phyloP scores from a whole-genome alignment of 2,329 filamentous ascomycete genomes.

The Plenodomus lindquistii region DNA sequence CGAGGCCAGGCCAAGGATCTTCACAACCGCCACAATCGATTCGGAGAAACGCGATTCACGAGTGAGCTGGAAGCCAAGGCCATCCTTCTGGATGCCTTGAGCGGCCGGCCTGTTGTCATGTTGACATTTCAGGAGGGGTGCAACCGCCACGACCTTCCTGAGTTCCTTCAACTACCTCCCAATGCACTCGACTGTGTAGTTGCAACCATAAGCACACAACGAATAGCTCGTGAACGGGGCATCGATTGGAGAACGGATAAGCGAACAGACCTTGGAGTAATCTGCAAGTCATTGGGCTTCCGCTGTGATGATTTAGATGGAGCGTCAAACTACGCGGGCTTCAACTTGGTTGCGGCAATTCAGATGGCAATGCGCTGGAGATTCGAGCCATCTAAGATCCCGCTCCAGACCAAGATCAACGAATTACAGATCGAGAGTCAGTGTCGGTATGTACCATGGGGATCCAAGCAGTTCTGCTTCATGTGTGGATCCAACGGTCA shows the following conservation, averaged over 20 bases:
- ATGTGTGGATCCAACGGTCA: background rate
- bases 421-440: background rate
- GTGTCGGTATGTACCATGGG: background rate
- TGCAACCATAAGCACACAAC: background rate
- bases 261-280: background rate
- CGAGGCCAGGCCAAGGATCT: slow-evolving; percentile 11
- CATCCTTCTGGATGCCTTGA: slow-evolving; percentile 9
- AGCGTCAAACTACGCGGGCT: background rate
- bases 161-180: background rate
- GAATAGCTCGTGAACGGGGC: background rate
- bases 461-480: background rate
- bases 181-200: background rate
- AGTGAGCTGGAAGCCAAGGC: background rate
- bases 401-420: background rate
- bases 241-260: background rate
- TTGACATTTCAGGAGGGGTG: background rate
- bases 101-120: background rate
- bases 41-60: slow-evolving; percentile 15
- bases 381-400: background rate
- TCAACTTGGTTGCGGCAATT: background rate
- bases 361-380: background rate
- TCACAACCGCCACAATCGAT: slow-evolving; percentile 9
- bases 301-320: background rate
- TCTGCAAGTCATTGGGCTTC: background rate
- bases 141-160: background rate